phyloP scores from a whole-genome alignment of 345 rosid species.

The Euphorbia peplus region DNA sequence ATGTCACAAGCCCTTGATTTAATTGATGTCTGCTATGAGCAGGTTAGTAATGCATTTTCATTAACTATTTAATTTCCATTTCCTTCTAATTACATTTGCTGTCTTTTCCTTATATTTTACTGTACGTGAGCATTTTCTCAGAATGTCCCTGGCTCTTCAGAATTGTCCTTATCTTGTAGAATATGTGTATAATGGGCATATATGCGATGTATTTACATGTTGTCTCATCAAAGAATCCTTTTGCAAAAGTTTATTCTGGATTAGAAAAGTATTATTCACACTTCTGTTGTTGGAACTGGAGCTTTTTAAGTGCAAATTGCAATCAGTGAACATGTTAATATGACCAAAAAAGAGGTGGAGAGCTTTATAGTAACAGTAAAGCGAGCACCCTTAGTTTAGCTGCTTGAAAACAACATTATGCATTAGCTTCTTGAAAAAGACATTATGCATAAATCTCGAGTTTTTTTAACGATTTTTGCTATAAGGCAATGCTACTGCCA shows the following conservation, averaged over 20 bases:
- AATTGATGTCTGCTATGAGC: conserved; percentile 75
- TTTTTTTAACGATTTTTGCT: no score
- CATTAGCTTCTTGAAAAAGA: no score
- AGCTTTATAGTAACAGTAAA: not conserved
- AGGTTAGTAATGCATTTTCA: conserved; percentile 39
- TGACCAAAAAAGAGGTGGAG: not conserved
- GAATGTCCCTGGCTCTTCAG: not conserved
- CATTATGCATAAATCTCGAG: no score
- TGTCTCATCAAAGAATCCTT: not conserved
- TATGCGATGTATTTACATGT: not conserved
- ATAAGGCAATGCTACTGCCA: no score
- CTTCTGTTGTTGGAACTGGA: not conserved
- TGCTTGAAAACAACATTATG: no score
- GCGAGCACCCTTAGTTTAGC: not conserved
- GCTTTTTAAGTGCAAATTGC: not conserved
- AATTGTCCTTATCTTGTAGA: not conserved
- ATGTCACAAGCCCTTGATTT: conserved; percentile 94
- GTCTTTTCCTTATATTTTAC: not conserved
- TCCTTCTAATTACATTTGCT: not conserved
- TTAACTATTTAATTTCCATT: not conserved
- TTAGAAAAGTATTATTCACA: not conserved
- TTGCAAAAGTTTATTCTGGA: not conserved
- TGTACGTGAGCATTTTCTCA: not conserved
- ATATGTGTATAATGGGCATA: not conserved
- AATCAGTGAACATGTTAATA: no score